Evolutionary conservation across 192 early-diverging fungal genomes (phyloP), one percentile per base, ranked within the genome.

Genomic region (Helicostylum pulchrum): DNA sequence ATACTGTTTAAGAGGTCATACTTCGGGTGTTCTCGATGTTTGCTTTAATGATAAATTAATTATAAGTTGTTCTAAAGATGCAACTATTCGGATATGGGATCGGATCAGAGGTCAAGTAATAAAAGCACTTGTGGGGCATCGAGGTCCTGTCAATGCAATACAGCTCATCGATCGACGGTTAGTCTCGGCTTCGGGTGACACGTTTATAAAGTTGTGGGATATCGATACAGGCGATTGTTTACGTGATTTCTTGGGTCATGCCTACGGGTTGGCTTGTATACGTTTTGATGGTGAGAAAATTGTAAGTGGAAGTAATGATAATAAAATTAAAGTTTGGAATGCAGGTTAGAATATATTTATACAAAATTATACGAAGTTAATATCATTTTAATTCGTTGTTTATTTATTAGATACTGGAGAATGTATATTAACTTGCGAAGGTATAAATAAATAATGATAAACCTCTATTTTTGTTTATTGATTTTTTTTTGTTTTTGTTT

Each of bases 101-200:
- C 74, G 83, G n/a, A 55, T 69, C 21, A 81, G 79, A 0, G 89
- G 88, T 2, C 63, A 70, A 39, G 77, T 86, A 12, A 36, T 88
- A 36, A 78, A 84, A n/a, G 90, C 84, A 0, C 65, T 99, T 62
- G 52, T 66, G 10, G 96, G 96, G 26, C 97, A 99, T 72, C 85
- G 87, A 12, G 96, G 94, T 2, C 94, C 97, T 0, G 97, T 99
- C 34, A 99, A 99, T 73, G 94, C 95, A 4, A 84, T 99, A 4
- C 92, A 97, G 69, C 68, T 99, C 36, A 62, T 84, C 12, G 86
- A 79, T n/a, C 72, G 81, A 57, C 80, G 50, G 10, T 64, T 74
- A 7, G 94, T 88, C 4, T 94, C 92, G 5, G 95, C 96, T 0
- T 91, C 88, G 0, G 93, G 93, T 15, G 96, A 94, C 68, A 82